These are phyloP conservation scores for Batrachochytrium dendrobatidis DNA, from an alignment of 371 early-diverging fungal species.

Conservation along the genomic window DNA sequence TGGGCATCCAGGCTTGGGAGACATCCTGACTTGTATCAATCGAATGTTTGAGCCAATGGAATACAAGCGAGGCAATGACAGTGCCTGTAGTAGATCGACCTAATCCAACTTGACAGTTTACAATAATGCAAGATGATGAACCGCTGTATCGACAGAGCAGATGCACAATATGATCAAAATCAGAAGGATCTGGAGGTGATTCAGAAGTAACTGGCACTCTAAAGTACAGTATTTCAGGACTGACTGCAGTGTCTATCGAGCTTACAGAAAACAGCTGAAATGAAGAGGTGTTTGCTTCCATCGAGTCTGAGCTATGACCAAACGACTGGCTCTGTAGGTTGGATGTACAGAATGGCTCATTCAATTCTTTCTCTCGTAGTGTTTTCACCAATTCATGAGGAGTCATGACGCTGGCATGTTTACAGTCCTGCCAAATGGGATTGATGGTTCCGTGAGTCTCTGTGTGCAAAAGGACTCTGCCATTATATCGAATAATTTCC, in stretches of 20 bases:
- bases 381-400: slow-evolving; percentile 47
- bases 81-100: slow-evolving; percentile 56
- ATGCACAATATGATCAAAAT: slow-evolving; percentile 52
- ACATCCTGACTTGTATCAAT: neutral
- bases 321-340: too few species aligned
- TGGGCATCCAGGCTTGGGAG: neutral
- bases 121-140: slow-evolving; percentile 36
- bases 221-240: slow-evolving; percentile 30
- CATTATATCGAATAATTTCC: slow-evolving; percentile 49
- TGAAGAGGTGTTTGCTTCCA: too few species aligned
- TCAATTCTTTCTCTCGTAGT: slow-evolving; percentile 21
- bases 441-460: slow-evolving; percentile 47
- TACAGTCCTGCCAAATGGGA: slow-evolving; percentile 57
- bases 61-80: slow-evolving; percentile 47
- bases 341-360: too few species aligned
- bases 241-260: neutral
- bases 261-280: too few species aligned
- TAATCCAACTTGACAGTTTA: slow-evolving; percentile 64
- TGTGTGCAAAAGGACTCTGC: slow-evolving; percentile 54
- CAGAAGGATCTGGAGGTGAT: slow-evolving; percentile 45
- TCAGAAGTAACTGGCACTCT: slow-evolving; percentile 62
- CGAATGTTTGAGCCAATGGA: slow-evolving; percentile 38
- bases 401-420: slow-evolving; percentile 45
- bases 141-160: slow-evolving; percentile 16
- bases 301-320: too few species aligned